Evolutionary conservation across 148 eudicot genomes (phyloP).

Genomic region (Spergularia bocconei): DNA sequence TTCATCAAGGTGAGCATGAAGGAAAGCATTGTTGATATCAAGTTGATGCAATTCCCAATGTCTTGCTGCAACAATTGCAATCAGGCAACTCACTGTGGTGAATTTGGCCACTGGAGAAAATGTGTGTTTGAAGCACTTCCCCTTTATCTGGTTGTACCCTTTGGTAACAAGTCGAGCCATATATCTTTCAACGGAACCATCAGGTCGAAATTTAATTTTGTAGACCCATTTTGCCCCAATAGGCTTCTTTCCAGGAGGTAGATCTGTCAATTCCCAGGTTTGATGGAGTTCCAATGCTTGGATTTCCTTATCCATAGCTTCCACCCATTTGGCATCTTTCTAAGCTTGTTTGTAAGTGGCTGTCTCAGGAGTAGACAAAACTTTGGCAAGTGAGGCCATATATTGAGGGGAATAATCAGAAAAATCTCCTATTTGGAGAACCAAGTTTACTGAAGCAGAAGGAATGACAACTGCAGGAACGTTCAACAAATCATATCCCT

Average conservation of each 20-base stretch:
- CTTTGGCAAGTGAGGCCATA: not conserved
- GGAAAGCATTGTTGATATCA: not conserved
- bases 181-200: not conserved
- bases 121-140: too few relatives aligned
- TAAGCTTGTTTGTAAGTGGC: not conserved
- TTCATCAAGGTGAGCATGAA: not conserved
- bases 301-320: not conserved
- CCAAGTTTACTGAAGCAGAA: not conserved
- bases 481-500: not conserved
- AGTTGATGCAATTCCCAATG: not conserved
- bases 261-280: not conserved
- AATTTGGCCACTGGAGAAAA: not conserved
- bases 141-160: not conserved
- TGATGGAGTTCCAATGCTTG: not conserved
- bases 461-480: not conserved
- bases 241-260: not conserved
- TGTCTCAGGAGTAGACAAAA: too few relatives aligned
- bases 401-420: not conserved
- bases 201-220: too few relatives aligned
- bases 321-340: not conserved
- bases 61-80: not conserved
- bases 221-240: not conserved
- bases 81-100: too few relatives aligned
- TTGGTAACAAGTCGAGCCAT: not conserved
- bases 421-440: not conserved